A percentile compares a stretch with the other conserved stretches of the same genome.
Conservation (phyloP, 768 basidiomycete species). For the Strobilomyces confusus region DNA sequence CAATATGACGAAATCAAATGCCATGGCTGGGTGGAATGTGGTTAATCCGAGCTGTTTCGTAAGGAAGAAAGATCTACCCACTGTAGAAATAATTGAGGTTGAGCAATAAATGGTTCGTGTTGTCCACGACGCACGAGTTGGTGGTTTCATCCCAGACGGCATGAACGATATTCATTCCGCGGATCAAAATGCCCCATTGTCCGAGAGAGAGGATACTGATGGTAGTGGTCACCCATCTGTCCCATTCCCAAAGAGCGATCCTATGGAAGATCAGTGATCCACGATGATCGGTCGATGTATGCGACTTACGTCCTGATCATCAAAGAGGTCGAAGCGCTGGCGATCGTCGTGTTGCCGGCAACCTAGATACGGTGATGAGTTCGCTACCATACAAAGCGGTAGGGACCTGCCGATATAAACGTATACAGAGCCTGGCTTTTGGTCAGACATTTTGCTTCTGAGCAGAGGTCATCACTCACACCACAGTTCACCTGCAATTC, state of each 20-base stretch:
- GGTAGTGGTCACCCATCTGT: slow-evolving; percentile 43
- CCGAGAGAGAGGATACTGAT: slow-evolving; percentile 54
- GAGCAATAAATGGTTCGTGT: slow-evolving; percentile 53
- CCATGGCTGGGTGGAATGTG: slow-evolving; percentile 48
- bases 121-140: slow-evolving; percentile 46
- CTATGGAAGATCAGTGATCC: slow-evolving; percentile 35
- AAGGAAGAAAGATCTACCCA: slow-evolving; percentile 31
- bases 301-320: slow-evolving; percentile 60
- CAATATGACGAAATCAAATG: slow-evolving; percentile 60
- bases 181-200: slow-evolving; percentile 65
- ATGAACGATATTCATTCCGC: slow-evolving; percentile 62
- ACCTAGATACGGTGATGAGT: slow-evolving; percentile 13
- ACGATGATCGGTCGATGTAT: slow-evolving; percentile 8
- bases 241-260: slow-evolving; percentile 68
- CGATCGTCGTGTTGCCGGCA: slow-evolving; percentile 26
- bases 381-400: background rate
- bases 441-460: slow-evolving; percentile 2
- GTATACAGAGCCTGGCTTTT: slow-evolving; percentile 55
- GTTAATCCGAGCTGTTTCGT: background rate
- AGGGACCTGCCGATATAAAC: slow-evolving; percentile 55
- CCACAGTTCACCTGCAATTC: slow-evolving; percentile 50
- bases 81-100: slow-evolving; percentile 70
- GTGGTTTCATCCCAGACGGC: slow-evolving; percentile 47
- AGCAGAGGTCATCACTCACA: slow-evolving; percentile 33
- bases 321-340: slow-evolving; percentile 45